phyloP scores from a whole-genome alignment of 1,284 basidiomycete genomes.

The Pascua sp. region DNA sequence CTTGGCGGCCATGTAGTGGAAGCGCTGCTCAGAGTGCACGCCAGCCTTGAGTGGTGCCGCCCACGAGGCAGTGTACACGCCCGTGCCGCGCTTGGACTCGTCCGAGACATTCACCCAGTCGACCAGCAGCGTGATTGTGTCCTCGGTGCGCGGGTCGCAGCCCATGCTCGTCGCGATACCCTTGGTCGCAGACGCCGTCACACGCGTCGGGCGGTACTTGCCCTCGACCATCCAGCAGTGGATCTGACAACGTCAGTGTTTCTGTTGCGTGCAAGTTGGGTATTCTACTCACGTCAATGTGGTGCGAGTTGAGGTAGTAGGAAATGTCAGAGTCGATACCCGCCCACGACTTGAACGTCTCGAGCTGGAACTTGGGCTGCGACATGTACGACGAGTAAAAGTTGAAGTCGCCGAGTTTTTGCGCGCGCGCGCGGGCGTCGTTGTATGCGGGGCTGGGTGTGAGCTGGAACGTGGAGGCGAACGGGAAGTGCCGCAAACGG shows the following conservation, averaged over 20 bases:
- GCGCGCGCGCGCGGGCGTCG: constrained; percentile 72
- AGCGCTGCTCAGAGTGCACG: constrained; percentile 79
- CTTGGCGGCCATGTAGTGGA: constrained; percentile 92
- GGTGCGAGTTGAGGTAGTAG: constrained; percentile 91
- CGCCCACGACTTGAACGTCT: constrained; percentile 91
- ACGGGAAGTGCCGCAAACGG: too few relatives aligned
- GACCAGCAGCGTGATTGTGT: constrained; percentile 89
- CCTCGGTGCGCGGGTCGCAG: constrained; percentile 65
- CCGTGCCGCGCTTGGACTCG: constrained; percentile 57
- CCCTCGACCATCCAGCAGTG: constrained; percentile 88
- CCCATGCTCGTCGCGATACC: constrained; percentile 84
- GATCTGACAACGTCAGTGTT: constrained; percentile 56
- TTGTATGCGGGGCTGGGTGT: constrained; percentile 69
- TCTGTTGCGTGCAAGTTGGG: constrained; percentile 52
- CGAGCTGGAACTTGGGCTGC: constrained; percentile 88
- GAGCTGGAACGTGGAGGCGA: not conserved
- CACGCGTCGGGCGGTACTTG: constrained; percentile 65
- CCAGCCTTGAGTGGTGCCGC: constrained; percentile 53
- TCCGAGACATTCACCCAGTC: constrained; percentile 81
- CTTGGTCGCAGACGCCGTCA: constrained; percentile 79
- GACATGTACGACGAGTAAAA: constrained; percentile 73
- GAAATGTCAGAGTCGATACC: constrained; percentile 84
- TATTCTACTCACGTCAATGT: constrained; percentile 56
- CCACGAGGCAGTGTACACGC: constrained; percentile 83
- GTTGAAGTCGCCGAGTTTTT: constrained; percentile 81